These are phyloP conservation scores for Clarireedia hainanense DNA, from an alignment of 2,329 filamentous ascomycete genomes.

Conservation along the genomic window DNA sequence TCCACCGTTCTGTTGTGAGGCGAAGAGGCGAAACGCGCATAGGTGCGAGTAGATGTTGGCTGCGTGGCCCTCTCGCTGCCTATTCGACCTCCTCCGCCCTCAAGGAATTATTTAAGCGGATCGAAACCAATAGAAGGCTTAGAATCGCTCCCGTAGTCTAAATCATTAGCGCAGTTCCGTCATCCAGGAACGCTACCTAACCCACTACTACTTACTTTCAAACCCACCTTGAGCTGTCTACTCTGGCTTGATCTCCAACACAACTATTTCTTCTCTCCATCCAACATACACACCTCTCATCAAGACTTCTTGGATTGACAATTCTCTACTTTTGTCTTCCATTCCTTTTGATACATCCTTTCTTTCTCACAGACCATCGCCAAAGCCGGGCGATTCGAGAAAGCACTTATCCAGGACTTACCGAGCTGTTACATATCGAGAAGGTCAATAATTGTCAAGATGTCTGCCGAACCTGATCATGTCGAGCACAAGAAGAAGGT, in stretches of 20 bases:
- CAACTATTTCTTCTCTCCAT: conserved; percentile 1
- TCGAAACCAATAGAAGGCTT: conserved; percentile 8
- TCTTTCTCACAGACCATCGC: background rate
- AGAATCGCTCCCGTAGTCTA: background rate
- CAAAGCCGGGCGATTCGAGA: background rate
- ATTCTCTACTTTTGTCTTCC: background rate
- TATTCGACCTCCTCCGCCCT: background rate
- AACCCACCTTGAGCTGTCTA: conserved; percentile 7
- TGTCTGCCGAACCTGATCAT: conserved; percentile 61
- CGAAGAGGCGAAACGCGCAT: background rate
- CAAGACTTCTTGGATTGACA: background rate
- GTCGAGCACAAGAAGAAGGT: conserved; percentile 71
- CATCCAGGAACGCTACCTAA: conserved; percentile 7
- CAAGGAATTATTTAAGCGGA: conserved; percentile 2
- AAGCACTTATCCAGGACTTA: background rate
- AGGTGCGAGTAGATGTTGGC: background rate
- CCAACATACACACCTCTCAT: background rate
- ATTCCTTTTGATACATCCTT: background rate
- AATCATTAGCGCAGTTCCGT: conserved; percentile 7
- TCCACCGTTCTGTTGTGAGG: background rate
- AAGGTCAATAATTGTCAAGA: conserved; percentile 42
- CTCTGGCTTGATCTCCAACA: background rate
- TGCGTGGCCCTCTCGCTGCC: conserved; percentile 7
- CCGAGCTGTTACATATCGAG: background rate
- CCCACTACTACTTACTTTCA: background rate